Evolutionary conservation across 768 basidiomycete species (phyloP), one percentile per base, ranked within the genome.

Genomic region (Phylloporus sp.): DNA sequence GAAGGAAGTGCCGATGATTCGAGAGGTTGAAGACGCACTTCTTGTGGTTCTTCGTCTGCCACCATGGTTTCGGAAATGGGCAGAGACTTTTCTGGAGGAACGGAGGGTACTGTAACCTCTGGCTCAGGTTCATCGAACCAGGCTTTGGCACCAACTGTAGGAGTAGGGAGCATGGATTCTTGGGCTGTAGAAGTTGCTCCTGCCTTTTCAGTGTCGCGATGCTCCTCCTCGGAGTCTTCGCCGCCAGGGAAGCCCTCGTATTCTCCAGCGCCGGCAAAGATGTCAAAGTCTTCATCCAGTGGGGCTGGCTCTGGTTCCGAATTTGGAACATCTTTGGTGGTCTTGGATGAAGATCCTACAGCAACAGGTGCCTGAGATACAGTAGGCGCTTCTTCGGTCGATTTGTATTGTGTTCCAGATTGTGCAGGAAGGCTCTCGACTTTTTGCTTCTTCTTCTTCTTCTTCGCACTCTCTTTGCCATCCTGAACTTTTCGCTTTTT

Each of bases 211-310:
- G 26, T 48, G 33, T 45, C 59, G 35, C 36, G n/a, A 14, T 42
- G 48, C 21, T 59, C 64, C n/a, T 59, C 73, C 11, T 75, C 74
- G 6, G 75, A 74, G 26, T 76, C 80, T 17, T 79, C 76, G 39
- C 78, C 78, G 18, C 72, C 80, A 5, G 68, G 77, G 7, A 86
- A 61, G 2, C 87, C 87, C 42, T 84, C 76, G 59, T 94, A 96
- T 39, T 90, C 89, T 9, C 84, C 91, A 5, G 80, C 88, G 43
- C 71, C 92, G 2, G 81, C 86, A 62, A 96, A 96, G 34, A 96
- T 94, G 60, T 95, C 87, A 33, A 90, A 77, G 42, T 90, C 81
- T 17, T 80, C 81, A n/a, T 71, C 51, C 6, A 70, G 65, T 47
- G 62, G 55, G 6, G 59, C 50, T 6, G 46, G 50, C 26, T 59